A percentile compares a stretch with the other conserved stretches of the same genome.
Conservation (phyloP, 129 eudicot genomes). For the Scalesia atractyloides region DNA sequence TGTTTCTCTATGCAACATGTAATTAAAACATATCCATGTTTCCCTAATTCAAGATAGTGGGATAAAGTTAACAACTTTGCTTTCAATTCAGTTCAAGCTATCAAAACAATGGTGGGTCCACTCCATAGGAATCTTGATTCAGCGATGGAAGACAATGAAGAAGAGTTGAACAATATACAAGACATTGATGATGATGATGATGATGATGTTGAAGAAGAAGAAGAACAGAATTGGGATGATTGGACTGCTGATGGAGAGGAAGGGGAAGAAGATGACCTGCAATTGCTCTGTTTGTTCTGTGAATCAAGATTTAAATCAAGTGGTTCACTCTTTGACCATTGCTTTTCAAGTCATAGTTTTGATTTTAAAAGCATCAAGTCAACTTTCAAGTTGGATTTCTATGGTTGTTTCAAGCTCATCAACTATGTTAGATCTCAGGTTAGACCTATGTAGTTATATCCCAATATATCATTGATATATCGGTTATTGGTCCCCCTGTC, state of each 20-base stretch:
- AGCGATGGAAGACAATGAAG: conserved; percentile 25
- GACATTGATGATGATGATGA: conserved; percentile 43
- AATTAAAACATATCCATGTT: neutral
- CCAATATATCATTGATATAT: too few relatives aligned
- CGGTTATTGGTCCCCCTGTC: too few relatives aligned
- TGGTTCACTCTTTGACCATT: conserved; percentile 59
- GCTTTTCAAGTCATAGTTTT: conserved; percentile 47
- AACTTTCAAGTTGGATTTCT: conserved; percentile 56
- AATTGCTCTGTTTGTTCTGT: conserved; percentile 74
- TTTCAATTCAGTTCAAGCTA: neutral
- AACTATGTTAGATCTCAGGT: conserved; percentile 85
- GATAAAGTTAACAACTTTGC: neutral
- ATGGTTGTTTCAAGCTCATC: conserved; percentile 75
- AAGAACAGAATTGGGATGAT: conserved; percentile 80
- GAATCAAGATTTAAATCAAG: conserved; percentile 43
- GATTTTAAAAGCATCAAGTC: conserved; percentile 57
- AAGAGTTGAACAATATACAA: conserved; percentile 26
- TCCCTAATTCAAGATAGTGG: neutral
- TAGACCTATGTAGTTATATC: neutral
- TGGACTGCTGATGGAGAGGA: conserved; percentile 66
- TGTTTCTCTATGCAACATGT: too few relatives aligned
- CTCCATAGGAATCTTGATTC: conserved; percentile 27
- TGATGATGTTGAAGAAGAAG: conserved; percentile 29
- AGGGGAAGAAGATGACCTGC: conserved; percentile 42
- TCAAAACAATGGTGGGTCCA: conserved; percentile 40